phyloP scores from a whole-genome alignment of 306 rosid species.

The Begonia loranthoides region DNA sequence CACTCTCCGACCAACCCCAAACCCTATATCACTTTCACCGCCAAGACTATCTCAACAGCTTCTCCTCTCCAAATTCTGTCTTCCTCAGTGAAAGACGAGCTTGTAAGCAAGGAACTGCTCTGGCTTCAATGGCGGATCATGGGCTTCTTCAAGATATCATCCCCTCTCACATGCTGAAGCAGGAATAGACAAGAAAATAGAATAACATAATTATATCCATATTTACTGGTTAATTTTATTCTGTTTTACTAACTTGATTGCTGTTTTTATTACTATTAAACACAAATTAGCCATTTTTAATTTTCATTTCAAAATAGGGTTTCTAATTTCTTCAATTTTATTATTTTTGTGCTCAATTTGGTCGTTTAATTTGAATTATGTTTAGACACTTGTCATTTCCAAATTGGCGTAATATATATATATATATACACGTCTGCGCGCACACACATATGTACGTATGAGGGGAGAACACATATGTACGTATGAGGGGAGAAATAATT shows the following conservation, averaged over 20 bases:
- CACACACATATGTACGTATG: too few species aligned
- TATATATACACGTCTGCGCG: too few species aligned
- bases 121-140: constrained; percentile 22
- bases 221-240: background rate
- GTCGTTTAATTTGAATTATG: too few species aligned
- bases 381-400: too few species aligned
- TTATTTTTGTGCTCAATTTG: too few species aligned
- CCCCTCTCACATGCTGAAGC: constrained; percentile 66
- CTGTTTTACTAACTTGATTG: constrained; percentile 4
- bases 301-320: background rate
- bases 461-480: too few species aligned
- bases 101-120: constrained; percentile 15
- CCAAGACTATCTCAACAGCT: background rate
- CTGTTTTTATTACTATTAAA: too few species aligned
- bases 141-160: constrained; percentile 90
- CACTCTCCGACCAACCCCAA: background rate
- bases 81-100: background rate
- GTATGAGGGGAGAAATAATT: too few species aligned
- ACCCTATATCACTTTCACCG: background rate
- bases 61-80: background rate
- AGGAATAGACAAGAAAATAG: constrained; percentile 14
- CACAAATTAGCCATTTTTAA: background rate
- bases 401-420: too few species aligned
- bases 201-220: background rate
- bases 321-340: background rate